Percentiles rank a stretch among this genome's conserved stretches.
These are phyloP conservation scores for Aspergillus taichungensis DNA, from an alignment of 495 filamentous ascomycete species.

Conservation along the genomic window DNA sequence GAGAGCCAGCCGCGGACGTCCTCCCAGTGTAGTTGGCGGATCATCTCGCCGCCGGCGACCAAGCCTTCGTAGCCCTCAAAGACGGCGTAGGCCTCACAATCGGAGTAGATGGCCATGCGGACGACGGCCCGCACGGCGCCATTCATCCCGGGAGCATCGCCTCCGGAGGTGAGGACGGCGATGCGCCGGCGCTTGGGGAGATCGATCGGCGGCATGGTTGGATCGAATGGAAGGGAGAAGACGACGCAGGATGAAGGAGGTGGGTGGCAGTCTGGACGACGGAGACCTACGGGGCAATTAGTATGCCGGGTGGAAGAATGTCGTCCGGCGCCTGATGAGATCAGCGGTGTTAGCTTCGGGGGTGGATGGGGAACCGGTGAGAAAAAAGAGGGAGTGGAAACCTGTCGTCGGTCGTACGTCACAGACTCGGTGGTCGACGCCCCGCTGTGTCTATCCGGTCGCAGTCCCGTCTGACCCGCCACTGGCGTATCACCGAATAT, in stretches of 20 bases:
- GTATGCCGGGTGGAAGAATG: background rate
- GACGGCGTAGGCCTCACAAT: constrained; percentile 81
- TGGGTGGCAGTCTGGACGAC: background rate
- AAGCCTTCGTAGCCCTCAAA: constrained; percentile 96
- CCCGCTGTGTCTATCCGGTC: background rate
- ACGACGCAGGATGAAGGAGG: no score
- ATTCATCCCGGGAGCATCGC: constrained; percentile 98
- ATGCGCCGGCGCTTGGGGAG: constrained; percentile 66
- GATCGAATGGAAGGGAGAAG: constrained; percentile 6
- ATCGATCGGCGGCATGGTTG: constrained; percentile 27
- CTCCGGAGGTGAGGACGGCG: constrained; percentile 92
- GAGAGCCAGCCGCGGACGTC: constrained; percentile 93
- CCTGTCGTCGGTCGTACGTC: constrained; percentile 21
- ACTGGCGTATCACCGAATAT: background rate
- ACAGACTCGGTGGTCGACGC: constrained; percentile 13
- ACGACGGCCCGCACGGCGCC: constrained; percentile 89
- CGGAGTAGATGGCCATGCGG: constrained; percentile 77
- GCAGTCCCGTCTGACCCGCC: background rate
- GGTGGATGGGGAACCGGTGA: constrained; percentile 34
- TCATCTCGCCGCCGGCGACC: constrained; percentile 80
- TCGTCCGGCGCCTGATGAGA: background rate
- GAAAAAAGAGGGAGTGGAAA: constrained; percentile 35
- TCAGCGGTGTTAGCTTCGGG: constrained; percentile 12
- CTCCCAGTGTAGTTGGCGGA: constrained; percentile 81
- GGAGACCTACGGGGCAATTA: constrained; percentile 1